Percentiles rank a stretch among this genome's conserved stretches.
phyloP scores from a whole-genome alignment of 2,329 filamentous ascomycete genomes.

The Hypoxylon rubiginosum region DNA sequence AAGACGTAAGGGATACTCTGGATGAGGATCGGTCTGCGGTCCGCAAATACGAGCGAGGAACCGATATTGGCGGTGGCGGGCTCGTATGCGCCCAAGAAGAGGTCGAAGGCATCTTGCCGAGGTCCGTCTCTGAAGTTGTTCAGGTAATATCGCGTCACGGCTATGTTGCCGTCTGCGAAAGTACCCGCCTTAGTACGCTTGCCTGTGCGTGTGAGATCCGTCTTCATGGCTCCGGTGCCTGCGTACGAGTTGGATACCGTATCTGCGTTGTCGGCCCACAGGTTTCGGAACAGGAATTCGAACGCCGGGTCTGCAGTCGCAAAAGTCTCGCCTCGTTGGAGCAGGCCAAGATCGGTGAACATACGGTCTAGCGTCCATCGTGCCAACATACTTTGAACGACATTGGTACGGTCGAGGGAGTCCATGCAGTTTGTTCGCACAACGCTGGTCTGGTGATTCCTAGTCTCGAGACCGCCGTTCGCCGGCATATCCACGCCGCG shows the following conservation, averaged over 20 bases:
- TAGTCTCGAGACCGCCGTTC: slow-evolving; percentile 81
- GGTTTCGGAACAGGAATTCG: slow-evolving; percentile 92
- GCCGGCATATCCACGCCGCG: slow-evolving; percentile 88
- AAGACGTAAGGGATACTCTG: slow-evolving; percentile 95
- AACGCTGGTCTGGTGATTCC: slow-evolving; percentile 86
- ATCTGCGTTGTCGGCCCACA: slow-evolving; percentile 99
- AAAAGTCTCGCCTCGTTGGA: slow-evolving; percentile 81
- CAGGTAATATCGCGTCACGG: slow-evolving; percentile 86
- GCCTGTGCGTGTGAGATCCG: slow-evolving; percentile 95
- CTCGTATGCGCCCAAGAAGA: slow-evolving; percentile 90
- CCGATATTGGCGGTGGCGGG: slow-evolving; percentile 80
- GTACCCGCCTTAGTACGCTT: slow-evolving; percentile 87
- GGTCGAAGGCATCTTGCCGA: slow-evolving; percentile 92
- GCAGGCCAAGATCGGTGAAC: slow-evolving; percentile 84
- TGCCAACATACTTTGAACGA: slow-evolving; percentile 97
- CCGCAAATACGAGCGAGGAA: slow-evolving; percentile 81
- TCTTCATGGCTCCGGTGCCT: slow-evolving; percentile 97
- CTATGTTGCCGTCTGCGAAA: slow-evolving; percentile 88
- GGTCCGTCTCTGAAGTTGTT: slow-evolving; percentile 98
- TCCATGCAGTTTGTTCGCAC: slow-evolving; percentile 99
- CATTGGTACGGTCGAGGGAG: slow-evolving; percentile 96
- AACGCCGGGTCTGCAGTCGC: slow-evolving; percentile 83
- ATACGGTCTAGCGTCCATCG: slow-evolving; percentile 90
- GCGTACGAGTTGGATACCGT: slow-evolving; percentile 94
- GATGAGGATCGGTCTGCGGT: slow-evolving; percentile 86